phyloP scores from a whole-genome alignment of 495 filamentous ascomycete species.

The Hypomontagnella monticulosa region DNA sequence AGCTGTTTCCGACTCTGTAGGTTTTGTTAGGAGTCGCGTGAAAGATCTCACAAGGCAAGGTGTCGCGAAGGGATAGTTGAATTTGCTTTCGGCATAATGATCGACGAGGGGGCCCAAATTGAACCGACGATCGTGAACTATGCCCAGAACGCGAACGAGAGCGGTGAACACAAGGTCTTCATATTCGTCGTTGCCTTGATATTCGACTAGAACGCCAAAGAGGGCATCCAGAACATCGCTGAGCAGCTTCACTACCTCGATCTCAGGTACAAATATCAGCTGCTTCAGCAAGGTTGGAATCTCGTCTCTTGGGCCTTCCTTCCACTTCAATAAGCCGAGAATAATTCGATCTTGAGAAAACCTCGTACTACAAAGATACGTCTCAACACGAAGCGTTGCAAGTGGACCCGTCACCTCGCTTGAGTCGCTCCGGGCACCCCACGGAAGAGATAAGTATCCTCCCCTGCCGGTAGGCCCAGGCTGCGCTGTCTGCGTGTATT shows the following conservation, averaged over 20 bases:
- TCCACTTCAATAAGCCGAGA: constrained; percentile 86
- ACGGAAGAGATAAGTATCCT: constrained; percentile 85
- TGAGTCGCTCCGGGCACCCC: constrained; percentile 71
- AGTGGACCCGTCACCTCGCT: constrained; percentile 80
- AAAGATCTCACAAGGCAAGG: constrained; percentile 92
- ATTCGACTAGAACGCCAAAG: constrained; percentile 88
- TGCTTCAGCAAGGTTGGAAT: constrained; percentile 78
- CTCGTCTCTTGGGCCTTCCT: constrained; percentile 72
- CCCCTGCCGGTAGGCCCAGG: constrained; percentile 69
- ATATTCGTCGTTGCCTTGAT: constrained; percentile 87
- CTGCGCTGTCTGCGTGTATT: constrained; percentile 69
- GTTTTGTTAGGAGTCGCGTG: constrained; percentile 78
- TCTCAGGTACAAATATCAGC: constrained; percentile 92
- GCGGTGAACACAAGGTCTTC: constrained; percentile 94
- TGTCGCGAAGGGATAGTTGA: constrained; percentile 93
- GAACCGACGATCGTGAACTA: constrained; percentile 93
- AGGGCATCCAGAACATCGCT: constrained; percentile 90
- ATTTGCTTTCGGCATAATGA: constrained; percentile 85
- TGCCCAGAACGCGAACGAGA: constrained; percentile 87
- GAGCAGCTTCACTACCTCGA: constrained; percentile 94
- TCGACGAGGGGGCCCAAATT: constrained; percentile 91
- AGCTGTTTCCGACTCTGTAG: constrained; percentile 80
- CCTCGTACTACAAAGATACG: constrained; percentile 92
- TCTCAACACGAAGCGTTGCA: constrained; percentile 80
- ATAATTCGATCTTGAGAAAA: constrained; percentile 95